Evolutionary conservation across 2,329 filamentous ascomycete species (phyloP), one percentile per base, ranked within the genome.

Genomic region (Penicillium aurantiogriseum): DNA sequence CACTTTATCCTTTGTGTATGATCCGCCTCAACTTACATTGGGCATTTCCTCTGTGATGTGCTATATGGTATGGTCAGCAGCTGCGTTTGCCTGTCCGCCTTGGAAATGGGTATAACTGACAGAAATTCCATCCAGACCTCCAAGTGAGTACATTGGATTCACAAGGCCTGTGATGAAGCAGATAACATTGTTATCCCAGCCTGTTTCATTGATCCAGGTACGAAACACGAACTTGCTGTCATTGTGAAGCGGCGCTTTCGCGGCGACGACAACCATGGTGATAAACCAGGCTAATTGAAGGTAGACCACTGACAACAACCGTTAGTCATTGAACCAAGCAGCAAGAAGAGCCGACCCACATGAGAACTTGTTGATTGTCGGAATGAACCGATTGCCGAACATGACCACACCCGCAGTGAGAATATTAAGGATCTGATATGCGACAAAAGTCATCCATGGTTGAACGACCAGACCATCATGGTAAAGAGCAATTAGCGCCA

Each of bases 1-100:
- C 15, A 8, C 2, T 25, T 8, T 8, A 1, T n/a, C 11, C 0
- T 36, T 9, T 17, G 8, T 25, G 1, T n/a, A 6, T 8, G 19
- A 7, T 19, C 13, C 2, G 9, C 9, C 1, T n/a, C 3, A 51
- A 71, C 78, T 69, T 60, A 79, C 78, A 56, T 78, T 78, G n/a
- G 77, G 75, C 69, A 82, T 80, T 66, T 82, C 80, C 61, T 82
- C 80, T 0, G 80, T 79, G 43, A 83, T 79, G 63, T 83, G 80
- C 62, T 71, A 23, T 17, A 5, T 35, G 33, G n/a, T 7, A 9
- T 17, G 3, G 11, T 49, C 17, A 50, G 39, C 13, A 9, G 2
- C 3, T 19, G 25, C 5, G n/a, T 11, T 44, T 6, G 8, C 8
- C 8, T 2, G 15, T n/a, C n/a, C 19, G 7, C 9, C 3, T n/a